Base-by-base conservation (phyloP, 169 alveolate species). In the Plasmodium gonderi region DNA sequence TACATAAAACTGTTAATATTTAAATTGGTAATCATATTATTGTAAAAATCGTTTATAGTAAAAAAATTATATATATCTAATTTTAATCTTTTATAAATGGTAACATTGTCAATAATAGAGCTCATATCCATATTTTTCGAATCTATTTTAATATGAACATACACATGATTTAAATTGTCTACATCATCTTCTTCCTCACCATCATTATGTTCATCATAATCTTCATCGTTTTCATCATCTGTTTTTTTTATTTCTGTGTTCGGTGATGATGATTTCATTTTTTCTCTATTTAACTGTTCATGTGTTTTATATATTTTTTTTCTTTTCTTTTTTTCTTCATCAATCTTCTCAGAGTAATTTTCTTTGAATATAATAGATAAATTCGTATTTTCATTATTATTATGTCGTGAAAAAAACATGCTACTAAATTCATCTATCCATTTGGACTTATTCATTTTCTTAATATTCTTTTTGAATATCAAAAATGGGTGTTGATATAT, bases 391-490 rank as follows among this genome's bases (percentile, higher is more conserved):
- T 76, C 90, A 40, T 40, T 90, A 45, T 23, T 90, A 47, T 40
- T 78, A 90, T 76, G 36, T 90, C 77, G 45, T 65, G 90, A 90
- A 49, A 90, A 90, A 47, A 90, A 90, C 14, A 90, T 90, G 54
- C 65, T 90, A 14, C 94, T 90, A 29, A 90, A 90, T 45, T 90
- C 94, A 8, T 90, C 94, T 26, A 90, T 90, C 94, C 94, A 90
- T 44, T 90, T 90, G 3, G 94, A 67, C 80, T 78, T 90, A 44
- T 65, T 79, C 29, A 78, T 60, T 78, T 90, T 90, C 75, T 90
- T 90, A 14, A 90, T 80, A 44, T 90, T 90, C 26, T 90, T 90
- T 45, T 90, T 90, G 45, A 90, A 90, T 2, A 90, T 26, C 80
- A 90, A 31, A 78, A 60, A 12, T 40, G 94, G 94, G 17, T 90